Conservation (phyloP, 2,329 filamentous ascomycete genomes). For the Ceratocystis harringtonii region DNA sequence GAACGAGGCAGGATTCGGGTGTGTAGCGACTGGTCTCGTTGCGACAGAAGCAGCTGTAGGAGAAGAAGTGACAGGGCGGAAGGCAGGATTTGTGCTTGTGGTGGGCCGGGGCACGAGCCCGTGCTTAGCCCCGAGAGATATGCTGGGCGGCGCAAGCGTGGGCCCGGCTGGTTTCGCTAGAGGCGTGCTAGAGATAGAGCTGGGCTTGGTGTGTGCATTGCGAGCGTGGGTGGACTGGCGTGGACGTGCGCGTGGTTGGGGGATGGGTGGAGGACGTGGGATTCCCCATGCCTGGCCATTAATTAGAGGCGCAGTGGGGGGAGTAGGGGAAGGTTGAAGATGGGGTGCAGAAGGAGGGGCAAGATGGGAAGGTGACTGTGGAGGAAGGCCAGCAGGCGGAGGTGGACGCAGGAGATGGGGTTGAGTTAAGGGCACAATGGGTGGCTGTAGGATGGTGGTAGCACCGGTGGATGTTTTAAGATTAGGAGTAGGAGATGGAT, state of each 20-base stretch:
- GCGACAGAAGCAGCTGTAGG: background rate
- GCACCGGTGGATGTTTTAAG: background rate
- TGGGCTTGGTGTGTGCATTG: background rate
- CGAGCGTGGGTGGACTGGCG: background rate
- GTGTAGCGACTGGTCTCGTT: background rate
- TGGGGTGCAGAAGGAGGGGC: background rate
- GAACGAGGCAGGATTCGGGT: background rate
- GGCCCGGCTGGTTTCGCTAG: background rate
- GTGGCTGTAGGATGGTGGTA: slow-evolving; percentile 8
- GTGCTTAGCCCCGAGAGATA: background rate
- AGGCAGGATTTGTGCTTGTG: background rate
- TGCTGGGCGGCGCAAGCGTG: background rate
- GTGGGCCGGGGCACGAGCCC: background rate
- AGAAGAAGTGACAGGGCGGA: background rate
- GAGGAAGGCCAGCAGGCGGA: slow-evolving; percentile 12
- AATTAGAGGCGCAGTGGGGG: slow-evolving; percentile 2
- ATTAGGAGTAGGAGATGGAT: background rate
- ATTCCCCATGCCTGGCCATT: slow-evolving; percentile 15
- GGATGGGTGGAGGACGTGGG: slow-evolving; percentile 3
- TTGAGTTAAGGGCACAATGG: slow-evolving; percentile 8
- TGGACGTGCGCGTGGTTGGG: background rate
- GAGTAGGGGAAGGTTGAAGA: background rate
- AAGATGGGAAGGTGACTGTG: background rate
- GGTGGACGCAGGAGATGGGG: slow-evolving; percentile 12
- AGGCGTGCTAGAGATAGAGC: background rate